Base-by-base conservation (phyloP, 2,329 filamentous ascomycete genomes). In the Phialophora chinensis region DNA sequence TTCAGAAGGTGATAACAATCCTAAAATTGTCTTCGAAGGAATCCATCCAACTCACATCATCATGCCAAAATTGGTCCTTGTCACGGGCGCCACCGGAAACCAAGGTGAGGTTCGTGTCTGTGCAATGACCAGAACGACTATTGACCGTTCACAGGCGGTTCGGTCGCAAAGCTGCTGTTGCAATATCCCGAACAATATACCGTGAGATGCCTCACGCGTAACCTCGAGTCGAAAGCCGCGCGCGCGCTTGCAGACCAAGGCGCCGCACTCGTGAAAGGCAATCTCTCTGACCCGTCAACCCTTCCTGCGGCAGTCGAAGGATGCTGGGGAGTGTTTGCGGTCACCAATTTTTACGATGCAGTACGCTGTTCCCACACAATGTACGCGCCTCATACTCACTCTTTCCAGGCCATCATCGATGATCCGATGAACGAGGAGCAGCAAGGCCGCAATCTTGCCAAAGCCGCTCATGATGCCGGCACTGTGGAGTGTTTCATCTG, bases 171-270 rank as follows among this genome's bases (percentile, higher is more conserved):
- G 17, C 71, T 71, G 4, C 63, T 76, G 2, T 67, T 76, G 0
- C 70, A 72, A 27, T 73, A 72, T 53, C 61, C 67, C 4, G 47
- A 60, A 8, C 29, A 70, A 11, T 76, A 75, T 59, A 49, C 50
- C 5, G 71, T 74, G 11, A 68, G 73, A 8, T 70, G 60, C 8
- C 58, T 76, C 23, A 75, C 74, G 33, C 73, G 75, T 20, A 71
- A 74, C 55, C 53, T 70, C 11, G n/a, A 52, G 0, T 76, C 74
- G 1, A 63, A 66, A 7, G 57, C 62, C 8, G 69, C 69, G 17
- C 66, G 70, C 27, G 58, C 67, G 0, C 65, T 77, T 29, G 64
- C 44, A 7, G 38, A 65, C 0, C 38, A 60, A 3, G 75, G 75
- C 2, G 74, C 71, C 1, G 70, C 74, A n/a, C 50, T 77, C 2